Base-by-base conservation (phyloP, 2,329 filamentous ascomycete genomes). In the Sporothrix dimorphospora region DNA sequence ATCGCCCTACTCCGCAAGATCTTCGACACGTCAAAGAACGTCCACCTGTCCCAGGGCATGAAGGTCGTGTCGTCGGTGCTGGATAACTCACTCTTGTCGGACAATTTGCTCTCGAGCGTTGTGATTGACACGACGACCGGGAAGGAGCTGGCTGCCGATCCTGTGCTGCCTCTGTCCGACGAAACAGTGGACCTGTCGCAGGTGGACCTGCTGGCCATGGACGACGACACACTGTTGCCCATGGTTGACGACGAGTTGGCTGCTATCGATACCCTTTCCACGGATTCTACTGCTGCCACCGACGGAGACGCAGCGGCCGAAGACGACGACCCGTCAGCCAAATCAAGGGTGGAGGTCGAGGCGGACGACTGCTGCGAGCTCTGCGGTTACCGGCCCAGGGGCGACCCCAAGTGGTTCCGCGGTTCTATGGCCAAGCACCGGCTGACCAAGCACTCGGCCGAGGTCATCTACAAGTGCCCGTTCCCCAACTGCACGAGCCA, bases 341-440 rank as follows among this genome's bases (percentile, higher is more conserved):
- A 72, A 16, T 21, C 67, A 11, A 75, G 72, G 55, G 69, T 63
- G 8, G 69, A 72, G 19, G 73, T 77, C 72, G 84, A 85, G 72
- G 82, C 85, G 0, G 78, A 83, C 63, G 81, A 82, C 67, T 81
- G 81, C 74, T 88, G 87, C 75, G 82, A 85, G 27, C 79, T 86
- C 21, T 89, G 87, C 73, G 85, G 83, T 2, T 88, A 88, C 78
- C 81, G 85, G 11, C 87, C 87, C 1, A 86, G 85, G 74, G 87
- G 87, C 4, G 82, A 87, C 66, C 86, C 86, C n/a, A 82, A 84
- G 72, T 88, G 87, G 87, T 88, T 88, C 76, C 84, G 83, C 59
- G 86, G 86, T 6, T 87, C 85, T 77, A 87, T 89, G 86, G 83
- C 85, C 66, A 89, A 88, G 78, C 87, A 89, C 77, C 87, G 82